These are phyloP conservation scores for Malassezia sp. DNA, from an alignment of 1,284 basidiomycete genomes.

Conservation along the genomic window DNA sequence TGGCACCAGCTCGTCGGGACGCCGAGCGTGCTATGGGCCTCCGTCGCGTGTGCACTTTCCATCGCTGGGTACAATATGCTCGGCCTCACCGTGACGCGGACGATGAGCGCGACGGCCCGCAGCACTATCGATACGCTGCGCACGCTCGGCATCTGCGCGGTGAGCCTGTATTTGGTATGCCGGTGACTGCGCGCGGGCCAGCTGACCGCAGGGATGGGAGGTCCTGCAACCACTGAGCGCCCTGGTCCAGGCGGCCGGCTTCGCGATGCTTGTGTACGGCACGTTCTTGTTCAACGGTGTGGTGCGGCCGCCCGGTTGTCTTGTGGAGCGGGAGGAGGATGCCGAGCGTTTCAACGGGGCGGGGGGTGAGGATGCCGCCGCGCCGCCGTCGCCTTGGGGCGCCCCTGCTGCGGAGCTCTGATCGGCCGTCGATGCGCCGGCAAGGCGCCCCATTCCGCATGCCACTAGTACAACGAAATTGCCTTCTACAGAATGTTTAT, in stretches of 20 bases:
- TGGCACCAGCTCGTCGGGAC: conserved; percentile 77
- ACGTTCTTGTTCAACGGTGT: conserved; percentile 45
- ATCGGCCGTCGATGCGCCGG: no score
- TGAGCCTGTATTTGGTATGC: no score
- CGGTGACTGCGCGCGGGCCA: no score
- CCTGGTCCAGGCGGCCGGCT: conserved; percentile 74
- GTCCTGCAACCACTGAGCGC: conserved; percentile 68
- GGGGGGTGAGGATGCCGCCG: no score
- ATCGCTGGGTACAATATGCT: conserved; percentile 96
- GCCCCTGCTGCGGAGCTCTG: no score
- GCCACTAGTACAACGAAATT: no score
- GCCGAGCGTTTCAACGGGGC: no score
- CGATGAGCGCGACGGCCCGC: conserved; percentile 46
- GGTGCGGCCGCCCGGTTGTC: conserved; percentile 21
- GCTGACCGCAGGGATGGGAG: conserved; percentile 78
- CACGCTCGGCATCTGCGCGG: conserved; percentile 67
- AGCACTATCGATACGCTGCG: conserved; percentile 83
- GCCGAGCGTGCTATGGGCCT: conserved; percentile 64
- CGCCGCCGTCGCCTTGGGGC: no score
- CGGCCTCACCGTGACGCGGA: conserved; percentile 73
- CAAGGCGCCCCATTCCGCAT: no score
- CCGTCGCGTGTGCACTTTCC: conserved; percentile 53
- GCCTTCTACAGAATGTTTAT: no score
- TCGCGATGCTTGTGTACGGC: conserved; percentile 74
- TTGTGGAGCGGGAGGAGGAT: not conserved